Percentiles rank a stretch among this genome's conserved stretches.
phyloP scores from a whole-genome alignment of 1,284 basidiomycete genomes.

The Ustanciosporium gigantosporum region DNA sequence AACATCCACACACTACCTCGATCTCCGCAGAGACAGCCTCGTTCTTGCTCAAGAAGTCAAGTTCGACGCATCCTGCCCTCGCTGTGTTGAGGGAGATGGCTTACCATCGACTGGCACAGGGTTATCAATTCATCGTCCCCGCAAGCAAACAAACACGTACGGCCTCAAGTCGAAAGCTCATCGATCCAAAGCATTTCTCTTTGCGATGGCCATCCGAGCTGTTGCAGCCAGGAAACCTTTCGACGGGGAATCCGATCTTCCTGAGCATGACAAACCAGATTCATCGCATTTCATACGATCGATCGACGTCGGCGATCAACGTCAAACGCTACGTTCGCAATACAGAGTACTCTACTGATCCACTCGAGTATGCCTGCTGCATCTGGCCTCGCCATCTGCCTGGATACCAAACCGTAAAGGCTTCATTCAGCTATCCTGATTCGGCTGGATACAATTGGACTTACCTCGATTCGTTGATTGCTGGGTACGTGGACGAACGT shows the following conservation, averaged over 20 bases:
- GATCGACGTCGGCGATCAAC: constrained; percentile 79
- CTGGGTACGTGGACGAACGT: constrained; percentile 55
- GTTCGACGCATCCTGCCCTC: constrained; percentile 70
- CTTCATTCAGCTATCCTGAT: constrained; percentile 77
- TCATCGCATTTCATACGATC: constrained; percentile 80
- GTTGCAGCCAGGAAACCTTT: constrained; percentile 56
- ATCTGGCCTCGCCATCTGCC: constrained; percentile 89
- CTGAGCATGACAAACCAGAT: constrained; percentile 94
- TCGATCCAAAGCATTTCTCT: constrained; percentile 37
- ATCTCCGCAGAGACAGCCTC: constrained; percentile 54
- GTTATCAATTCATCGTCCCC: constrained; percentile 84
- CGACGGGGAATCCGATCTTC: constrained; percentile 71
- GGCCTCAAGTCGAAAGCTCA: constrained; percentile 29
- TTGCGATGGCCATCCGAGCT: constrained; percentile 56
- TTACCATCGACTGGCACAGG: constrained; percentile 85
- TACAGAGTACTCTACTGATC: constrained; percentile 68
- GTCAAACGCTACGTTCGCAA: constrained; percentile 84
- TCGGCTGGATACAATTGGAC: constrained; percentile 66
- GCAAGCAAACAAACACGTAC: constrained; percentile 24
- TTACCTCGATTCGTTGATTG: constrained; percentile 62
- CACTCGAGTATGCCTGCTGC: constrained; percentile 80
- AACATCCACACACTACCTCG: constrained; percentile 57
- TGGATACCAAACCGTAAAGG: constrained; percentile 78
- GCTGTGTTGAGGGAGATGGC: constrained; percentile 89
- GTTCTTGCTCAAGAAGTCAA: constrained; percentile 61